Percentiles rank a stretch among this genome's conserved stretches.
phyloP scores from a whole-genome alignment of 2,329 filamentous ascomycete genomes.

The Pseudogymnoascus sp. region DNA sequence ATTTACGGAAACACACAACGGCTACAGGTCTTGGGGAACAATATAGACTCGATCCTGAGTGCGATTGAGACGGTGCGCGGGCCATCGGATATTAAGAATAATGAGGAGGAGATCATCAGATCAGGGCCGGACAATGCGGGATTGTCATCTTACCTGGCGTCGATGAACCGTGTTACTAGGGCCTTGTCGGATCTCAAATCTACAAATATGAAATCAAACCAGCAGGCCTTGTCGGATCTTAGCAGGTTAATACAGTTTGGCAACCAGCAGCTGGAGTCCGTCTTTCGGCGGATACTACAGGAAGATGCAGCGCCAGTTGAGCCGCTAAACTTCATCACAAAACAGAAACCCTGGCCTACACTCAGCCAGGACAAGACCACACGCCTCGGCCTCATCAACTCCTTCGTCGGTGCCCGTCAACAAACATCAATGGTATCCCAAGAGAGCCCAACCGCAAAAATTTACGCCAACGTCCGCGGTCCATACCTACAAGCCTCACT shows the following conservation, averaged over 20 bases:
- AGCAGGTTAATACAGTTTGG: slow-evolving; percentile 69
- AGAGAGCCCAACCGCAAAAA: slow-evolving; percentile 66
- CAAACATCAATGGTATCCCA: slow-evolving; percentile 35
- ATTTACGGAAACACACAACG: slow-evolving; percentile 88
- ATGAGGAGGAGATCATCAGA: slow-evolving; percentile 86
- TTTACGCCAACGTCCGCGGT: slow-evolving; percentile 79
- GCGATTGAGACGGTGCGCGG: slow-evolving; percentile 84
- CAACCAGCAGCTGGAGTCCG: slow-evolving; percentile 72
- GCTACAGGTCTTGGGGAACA: slow-evolving; percentile 74
- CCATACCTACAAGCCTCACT: slow-evolving; percentile 78
- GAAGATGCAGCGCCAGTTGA: slow-evolving; percentile 78
- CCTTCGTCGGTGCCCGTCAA: slow-evolving; percentile 59
- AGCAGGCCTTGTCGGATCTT: slow-evolving; percentile 77
- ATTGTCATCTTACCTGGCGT: slow-evolving; percentile 76
- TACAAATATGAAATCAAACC: slow-evolving; percentile 87
- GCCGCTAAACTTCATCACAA: slow-evolving; percentile 86
- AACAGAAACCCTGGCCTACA: slow-evolving; percentile 75
- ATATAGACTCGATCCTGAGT: slow-evolving; percentile 77
- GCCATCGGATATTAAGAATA: slow-evolving; percentile 84
- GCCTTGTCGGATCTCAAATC: slow-evolving; percentile 77
- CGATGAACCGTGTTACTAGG: slow-evolving; percentile 79
- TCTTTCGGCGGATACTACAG: slow-evolving; percentile 70
- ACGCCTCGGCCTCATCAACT: slow-evolving; percentile 71
- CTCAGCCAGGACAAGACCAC: slow-evolving; percentile 68
- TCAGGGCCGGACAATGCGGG: slow-evolving; percentile 77